Evolutionary conservation across 192 early-diverging fungal genomes (phyloP).

Genomic region (Coemansia sp.): DNA sequence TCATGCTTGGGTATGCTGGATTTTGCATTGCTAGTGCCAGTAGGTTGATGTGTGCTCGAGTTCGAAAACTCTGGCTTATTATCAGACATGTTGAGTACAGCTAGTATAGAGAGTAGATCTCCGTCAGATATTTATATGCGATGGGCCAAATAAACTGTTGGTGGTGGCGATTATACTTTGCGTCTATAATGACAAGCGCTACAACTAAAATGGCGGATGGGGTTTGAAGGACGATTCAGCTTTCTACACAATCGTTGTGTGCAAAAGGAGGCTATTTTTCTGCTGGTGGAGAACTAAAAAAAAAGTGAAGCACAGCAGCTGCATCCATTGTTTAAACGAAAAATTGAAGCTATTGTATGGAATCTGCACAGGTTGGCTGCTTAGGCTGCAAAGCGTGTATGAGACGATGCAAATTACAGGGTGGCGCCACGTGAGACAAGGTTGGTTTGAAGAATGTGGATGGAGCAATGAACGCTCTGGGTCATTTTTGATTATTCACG

Average conservation of each 20-base stretch:
- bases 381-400: not conserved
- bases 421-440: slow-evolving; percentile 6
- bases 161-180: too few relatives aligned
- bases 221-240: not conserved
- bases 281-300: not conserved
- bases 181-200: too few relatives aligned
- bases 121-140: too few relatives aligned
- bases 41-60: too few relatives aligned
- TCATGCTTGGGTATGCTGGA: slow-evolving; percentile 24
- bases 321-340: not conserved
- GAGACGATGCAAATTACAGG: not conserved
- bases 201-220: too few relatives aligned
- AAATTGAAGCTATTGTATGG: not conserved
- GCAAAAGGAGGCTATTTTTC: not conserved
- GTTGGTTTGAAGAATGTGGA: not conserved
- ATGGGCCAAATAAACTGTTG: too few relatives aligned
- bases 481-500: not conserved
- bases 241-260: not conserved
- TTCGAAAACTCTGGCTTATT: not conserved
- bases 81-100: not conserved
- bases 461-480: not conserved
- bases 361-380: not conserved
- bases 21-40: not conserved
- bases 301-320: not conserved
- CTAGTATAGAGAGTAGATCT: too few relatives aligned